These are phyloP conservation scores for Ceriops decandra DNA, from an alignment of 345 rosid species.

Conservation along the genomic window DNA sequence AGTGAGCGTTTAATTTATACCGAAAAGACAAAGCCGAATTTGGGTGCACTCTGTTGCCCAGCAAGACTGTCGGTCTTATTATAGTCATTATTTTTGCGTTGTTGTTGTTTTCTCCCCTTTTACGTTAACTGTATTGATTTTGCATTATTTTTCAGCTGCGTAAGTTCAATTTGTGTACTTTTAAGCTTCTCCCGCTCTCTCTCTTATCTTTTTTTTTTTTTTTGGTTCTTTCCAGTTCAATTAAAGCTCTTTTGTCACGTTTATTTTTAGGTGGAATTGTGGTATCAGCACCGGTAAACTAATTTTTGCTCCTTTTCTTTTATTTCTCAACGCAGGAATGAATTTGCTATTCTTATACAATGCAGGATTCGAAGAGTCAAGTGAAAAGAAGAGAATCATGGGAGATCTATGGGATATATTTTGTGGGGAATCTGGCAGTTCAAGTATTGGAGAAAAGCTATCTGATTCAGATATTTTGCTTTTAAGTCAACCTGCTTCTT, in stretches of 20 bases:
- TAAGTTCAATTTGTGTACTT: not conserved
- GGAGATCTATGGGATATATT: constrained; percentile 49
- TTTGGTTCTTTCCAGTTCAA: too few species aligned
- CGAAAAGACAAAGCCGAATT: too few species aligned
- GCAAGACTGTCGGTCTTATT: too few species aligned
- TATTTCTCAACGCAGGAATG: not conserved
- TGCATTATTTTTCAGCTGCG: too few species aligned
- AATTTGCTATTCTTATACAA: not conserved
- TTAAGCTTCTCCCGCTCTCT: not conserved
- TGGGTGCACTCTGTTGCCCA: too few species aligned
- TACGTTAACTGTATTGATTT: too few species aligned
- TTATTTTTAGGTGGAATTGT: too few species aligned
- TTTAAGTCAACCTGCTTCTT: constrained; percentile 38
- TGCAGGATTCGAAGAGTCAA: constrained; percentile 5
- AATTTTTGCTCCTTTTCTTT: not conserved
- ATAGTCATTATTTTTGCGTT: too few species aligned
- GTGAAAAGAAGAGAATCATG: constrained; percentile 22
- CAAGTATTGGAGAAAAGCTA: constrained; percentile 16
- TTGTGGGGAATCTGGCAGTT: constrained; percentile 48
- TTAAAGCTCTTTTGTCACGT: too few species aligned
- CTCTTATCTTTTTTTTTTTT: not conserved
- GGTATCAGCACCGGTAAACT: too few species aligned
- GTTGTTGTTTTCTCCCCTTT: too few species aligned
- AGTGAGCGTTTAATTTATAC: too few species aligned
- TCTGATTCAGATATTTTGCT: constrained; percentile 21